Percentiles rank a stretch among this genome's conserved stretches.
These are phyloP conservation scores for Solanum paucissectum DNA, from an alignment of 257 asterid species.

Conservation along the genomic window DNA sequence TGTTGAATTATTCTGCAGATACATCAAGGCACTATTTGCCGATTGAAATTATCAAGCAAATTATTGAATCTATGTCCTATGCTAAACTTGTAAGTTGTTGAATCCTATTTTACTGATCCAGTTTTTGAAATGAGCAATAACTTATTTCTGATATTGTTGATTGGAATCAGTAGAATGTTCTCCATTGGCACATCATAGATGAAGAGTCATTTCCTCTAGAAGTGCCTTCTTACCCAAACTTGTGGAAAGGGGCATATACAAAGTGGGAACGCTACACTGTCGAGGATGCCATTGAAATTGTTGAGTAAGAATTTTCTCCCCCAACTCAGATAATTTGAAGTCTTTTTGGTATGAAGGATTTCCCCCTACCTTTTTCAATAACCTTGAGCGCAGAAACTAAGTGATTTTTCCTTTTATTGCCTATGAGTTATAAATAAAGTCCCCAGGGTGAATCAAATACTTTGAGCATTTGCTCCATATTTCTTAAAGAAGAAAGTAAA, in stretches of 20 bases:
- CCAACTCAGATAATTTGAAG: not conserved
- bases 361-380: not conserved
- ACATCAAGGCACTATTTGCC: conserved; percentile 92
- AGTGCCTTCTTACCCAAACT: conserved; percentile 74
- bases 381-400: not conserved
- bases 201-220: conserved; percentile 96
- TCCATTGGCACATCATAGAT: conserved; percentile 96
- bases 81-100: conserved; percentile 82
- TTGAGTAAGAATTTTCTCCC: conserved; percentile 31
- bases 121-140: not conserved
- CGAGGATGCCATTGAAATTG: conserved; percentile 81
- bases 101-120: not conserved
- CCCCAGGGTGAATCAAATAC: not conserved
- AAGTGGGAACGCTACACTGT: conserved; percentile 85
- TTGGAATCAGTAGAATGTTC: conserved; percentile 78
- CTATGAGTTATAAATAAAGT: not conserved
- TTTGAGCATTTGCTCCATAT: not conserved
- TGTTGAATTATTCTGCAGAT: conserved; percentile 34
- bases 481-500: not conserved
- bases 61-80: conserved; percentile 84
- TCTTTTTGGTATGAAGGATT: not conserved
- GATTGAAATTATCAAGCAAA: conserved; percentile 66
- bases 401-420: not conserved
- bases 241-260: conserved; percentile 89
- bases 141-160: conserved; percentile 11